Evolutionary conservation across 2,329 filamentous ascomycete genomes (phyloP).

Genomic region (Cytospora chrysosperma): DNA sequence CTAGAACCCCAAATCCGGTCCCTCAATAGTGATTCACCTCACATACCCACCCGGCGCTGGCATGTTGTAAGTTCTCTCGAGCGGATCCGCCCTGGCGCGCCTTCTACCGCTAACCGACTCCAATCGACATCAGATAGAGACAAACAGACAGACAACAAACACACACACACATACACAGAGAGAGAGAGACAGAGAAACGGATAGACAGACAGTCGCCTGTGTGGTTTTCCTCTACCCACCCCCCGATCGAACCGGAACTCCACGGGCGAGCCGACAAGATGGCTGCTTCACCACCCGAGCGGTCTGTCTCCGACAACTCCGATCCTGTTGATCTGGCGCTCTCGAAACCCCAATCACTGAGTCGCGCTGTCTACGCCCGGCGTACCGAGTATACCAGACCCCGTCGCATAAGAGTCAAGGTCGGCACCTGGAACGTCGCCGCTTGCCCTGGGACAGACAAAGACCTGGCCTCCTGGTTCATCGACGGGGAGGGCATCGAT

Average conservation of each 20-base stretch:
- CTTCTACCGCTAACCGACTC: neutral
- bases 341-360: constrained; percentile 57
- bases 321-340: constrained; percentile 28
- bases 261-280: neutral
- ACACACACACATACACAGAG: no score
- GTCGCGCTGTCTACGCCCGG: constrained; percentile 67
- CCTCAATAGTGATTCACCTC: neutral
- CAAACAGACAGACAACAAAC: neutral
- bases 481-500: constrained; percentile 70
- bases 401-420: constrained; percentile 76
- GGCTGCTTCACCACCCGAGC: constrained; percentile 5
- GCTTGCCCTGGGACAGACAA: constrained; percentile 80
- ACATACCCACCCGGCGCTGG: neutral
- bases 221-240: neutral
- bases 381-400: constrained; percentile 76
- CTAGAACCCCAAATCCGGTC: neutral
- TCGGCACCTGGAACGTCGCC: constrained; percentile 95
- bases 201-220: neutral
- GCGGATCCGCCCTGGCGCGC: no score
- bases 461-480: constrained; percentile 87
- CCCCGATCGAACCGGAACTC: neutral
- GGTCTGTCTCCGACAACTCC: constrained; percentile 15
- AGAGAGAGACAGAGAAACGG: no score
- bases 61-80: neutral
- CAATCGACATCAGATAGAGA: neutral